Evolutionary conservation across 2,329 filamentous ascomycete genomes (phyloP).

Genomic region (Aureobasidium sp.): DNA sequence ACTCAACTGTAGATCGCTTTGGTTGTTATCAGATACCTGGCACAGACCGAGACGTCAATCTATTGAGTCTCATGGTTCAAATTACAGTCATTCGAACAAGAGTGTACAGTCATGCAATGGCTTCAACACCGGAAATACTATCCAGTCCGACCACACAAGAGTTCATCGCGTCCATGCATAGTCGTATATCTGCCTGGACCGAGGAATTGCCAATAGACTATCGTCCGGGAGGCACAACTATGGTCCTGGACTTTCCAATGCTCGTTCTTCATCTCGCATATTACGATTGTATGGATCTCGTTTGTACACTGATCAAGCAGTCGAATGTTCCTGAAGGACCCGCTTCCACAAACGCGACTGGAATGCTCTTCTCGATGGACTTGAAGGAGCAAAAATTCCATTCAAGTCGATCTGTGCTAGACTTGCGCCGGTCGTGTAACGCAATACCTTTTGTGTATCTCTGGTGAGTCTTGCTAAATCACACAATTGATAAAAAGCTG

Average conservation of each 20-base stretch:
- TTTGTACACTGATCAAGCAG: background rate
- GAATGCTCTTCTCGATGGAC: background rate
- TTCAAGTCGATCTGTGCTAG: background rate
- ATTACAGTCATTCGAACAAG: background rate
- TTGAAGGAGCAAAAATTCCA: background rate
- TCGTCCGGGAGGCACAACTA: background rate
- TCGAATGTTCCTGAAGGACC: background rate
- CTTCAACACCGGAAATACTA: background rate
- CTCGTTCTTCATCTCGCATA: background rate
- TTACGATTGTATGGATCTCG: background rate
- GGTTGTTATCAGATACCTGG: background rate
- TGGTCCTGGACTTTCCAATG: background rate
- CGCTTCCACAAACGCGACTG: too few relatives aligned
- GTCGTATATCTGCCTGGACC: background rate
- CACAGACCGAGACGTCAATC: background rate
- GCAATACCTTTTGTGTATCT: background rate
- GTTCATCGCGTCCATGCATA: background rate
- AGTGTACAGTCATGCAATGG: background rate
- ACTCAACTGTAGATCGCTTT: background rate
- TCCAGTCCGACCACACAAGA: background rate
- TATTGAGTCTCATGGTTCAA: background rate
- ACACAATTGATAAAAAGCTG: background rate
- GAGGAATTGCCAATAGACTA: background rate
- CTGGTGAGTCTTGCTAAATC: background rate
- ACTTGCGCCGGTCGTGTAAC: background rate